Conservation (phyloP, 176 grass and related monocot species). For the Oryza meridionalis region DNA sequence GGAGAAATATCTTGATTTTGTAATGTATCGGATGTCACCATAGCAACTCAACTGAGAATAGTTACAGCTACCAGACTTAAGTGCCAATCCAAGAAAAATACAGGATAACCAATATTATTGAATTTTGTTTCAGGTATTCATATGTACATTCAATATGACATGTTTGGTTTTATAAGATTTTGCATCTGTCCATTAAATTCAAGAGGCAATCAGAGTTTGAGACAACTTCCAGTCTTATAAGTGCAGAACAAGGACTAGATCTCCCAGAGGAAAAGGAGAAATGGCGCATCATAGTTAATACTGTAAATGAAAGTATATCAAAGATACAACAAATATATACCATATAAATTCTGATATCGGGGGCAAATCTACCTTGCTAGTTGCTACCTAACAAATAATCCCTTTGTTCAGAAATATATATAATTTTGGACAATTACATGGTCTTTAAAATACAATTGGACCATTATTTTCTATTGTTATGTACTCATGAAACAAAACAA, state of each 20-base stretch:
- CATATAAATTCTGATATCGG: neutral
- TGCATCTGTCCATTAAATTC: neutral
- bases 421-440: too few relatives aligned
- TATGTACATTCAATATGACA: neutral
- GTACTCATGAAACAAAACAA: neutral
- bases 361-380: neutral
- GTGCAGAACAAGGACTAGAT: neutral
- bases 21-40: neutral
- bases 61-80: neutral
- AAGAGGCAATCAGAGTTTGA: neutral
- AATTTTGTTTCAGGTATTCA: neutral
- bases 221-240: neutral
- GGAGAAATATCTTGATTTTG: neutral
- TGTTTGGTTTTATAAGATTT: neutral
- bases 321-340: neutral
- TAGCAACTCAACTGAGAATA: neutral
- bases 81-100: neutral
- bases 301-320: neutral
- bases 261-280: neutral
- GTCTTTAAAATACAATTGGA: neutral
- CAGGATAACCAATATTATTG: neutral
- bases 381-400: neutral
- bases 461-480: too few relatives aligned
- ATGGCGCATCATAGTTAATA: neutral
- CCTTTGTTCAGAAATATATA: neutral